Conservation (phyloP, 192 early-diverging fungal genomes). For the Pecoramyces ruminantium region DNA sequence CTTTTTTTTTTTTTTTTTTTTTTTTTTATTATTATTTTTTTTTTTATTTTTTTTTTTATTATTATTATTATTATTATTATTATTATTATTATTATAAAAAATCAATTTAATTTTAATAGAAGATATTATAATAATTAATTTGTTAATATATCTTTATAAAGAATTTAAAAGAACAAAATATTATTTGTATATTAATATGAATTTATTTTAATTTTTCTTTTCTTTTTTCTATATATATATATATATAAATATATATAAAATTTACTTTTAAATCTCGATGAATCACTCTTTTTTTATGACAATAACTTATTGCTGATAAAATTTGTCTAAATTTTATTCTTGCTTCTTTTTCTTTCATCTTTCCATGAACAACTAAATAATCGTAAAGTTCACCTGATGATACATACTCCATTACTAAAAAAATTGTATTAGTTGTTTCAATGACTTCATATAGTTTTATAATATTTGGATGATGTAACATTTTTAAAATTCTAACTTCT, state of each 20-base stretch:
- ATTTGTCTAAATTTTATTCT: constrained; percentile 37
- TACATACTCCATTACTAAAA: constrained; percentile 89
- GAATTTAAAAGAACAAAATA: too few species aligned
- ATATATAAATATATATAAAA: too few species aligned
- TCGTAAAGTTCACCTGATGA: constrained; percentile 93
- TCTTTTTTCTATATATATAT: not conserved
- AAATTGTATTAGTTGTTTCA: constrained; percentile 73
- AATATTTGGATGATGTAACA: constrained; percentile 65
- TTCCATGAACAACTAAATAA: constrained; percentile 71
- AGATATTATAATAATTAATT: too few species aligned
- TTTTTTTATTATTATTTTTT: too few species aligned
- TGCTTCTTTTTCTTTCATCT: constrained; percentile 50
- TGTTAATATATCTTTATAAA: too few species aligned
- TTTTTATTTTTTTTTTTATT: too few species aligned
- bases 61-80: too few species aligned
- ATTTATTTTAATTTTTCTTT: too few species aligned
- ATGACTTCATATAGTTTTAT: constrained; percentile 75
- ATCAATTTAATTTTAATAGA: too few species aligned
- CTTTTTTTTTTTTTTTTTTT: constrained; percentile 5
- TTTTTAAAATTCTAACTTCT: constrained; percentile 45
- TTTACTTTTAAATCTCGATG: constrained; percentile 43
- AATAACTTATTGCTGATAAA: constrained; percentile 39
- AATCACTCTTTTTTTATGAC: constrained; percentile 41
- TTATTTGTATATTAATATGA: too few species aligned
- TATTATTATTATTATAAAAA: too few species aligned